Base-by-base conservation (phyloP, 192 early-diverging fungal species). In the Coemansia sp. region DNA sequence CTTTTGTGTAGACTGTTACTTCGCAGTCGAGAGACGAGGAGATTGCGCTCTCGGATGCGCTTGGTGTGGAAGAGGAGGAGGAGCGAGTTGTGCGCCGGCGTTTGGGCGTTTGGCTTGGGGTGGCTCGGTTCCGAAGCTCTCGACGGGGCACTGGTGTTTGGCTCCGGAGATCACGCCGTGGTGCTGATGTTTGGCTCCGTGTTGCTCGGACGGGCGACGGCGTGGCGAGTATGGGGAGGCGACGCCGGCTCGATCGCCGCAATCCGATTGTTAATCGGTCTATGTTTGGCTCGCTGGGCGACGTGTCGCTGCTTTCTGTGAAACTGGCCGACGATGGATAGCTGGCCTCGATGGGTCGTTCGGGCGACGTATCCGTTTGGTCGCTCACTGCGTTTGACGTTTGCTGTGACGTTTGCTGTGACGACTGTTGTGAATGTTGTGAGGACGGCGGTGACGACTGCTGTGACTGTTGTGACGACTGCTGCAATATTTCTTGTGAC, bases 11-110 rank as follows among this genome's bases (percentile, higher is more conserved):
- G 21, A 68, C 61, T 14, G 66, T 60, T 20, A 64, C 72, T 36
- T 74, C 72, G 25, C 63, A 64, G n/a, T 37, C 46, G 18, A 68
- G 61, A 3, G 47, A 53, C 7, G 72, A 74, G 18, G 63, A 66
- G 9, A 65, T 23, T 52, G 61, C 60, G 25, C 23, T 44, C 37
- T 37, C 44, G 4, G 25, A 53, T 3, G 56, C 17, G 59, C 59
- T 25, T 23, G 21, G 8, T 7, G 53, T 51, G 23, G 17, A 18
- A 14, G 38, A 20, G 26, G 24, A 21, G 26, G 26, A 14, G 10
- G 12, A 7, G 14, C 40, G 40, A 3, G 11, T n/a, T 9, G 50
- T 23, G 51, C 61, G 50, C 7, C 23, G 50, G 50, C 50, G 20
- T 3, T 23, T 40, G 15, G 64, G 18, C 24, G 12, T 24, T 25